Base-by-base conservation (phyloP, 768 basidiomycete species). In the Pluteus cervinus region DNA sequence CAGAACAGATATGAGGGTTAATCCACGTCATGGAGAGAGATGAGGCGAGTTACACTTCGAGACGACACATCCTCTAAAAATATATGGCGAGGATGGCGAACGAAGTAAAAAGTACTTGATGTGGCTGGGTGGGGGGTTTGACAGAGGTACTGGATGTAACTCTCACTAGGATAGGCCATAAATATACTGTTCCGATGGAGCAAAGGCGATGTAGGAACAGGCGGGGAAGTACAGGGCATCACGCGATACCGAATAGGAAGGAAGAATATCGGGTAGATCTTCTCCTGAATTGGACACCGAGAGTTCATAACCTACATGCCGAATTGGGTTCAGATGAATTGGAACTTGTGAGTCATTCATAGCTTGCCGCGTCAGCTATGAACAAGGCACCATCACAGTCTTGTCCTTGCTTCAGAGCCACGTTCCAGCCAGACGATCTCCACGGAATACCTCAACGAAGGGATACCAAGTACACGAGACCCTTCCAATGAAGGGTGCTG, bases 31-130 rank as follows among this genome's bases (percentile, higher is more conserved):
- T 22, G 28, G 12, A 40, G 20, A 22, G 31, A 39, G 31, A 38
- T 22, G 36, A 36, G 40, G 50, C 33, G 6, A 49, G 51, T 48
- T 47, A 78, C 77, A 74, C 70, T 69, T 79, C 78, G 50, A 71
- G 68, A 53, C 60, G 62, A 43, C 78, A 80, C 78, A 80, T 80
- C 22, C 43, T 40, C 49, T 33, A 10, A 41, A 24, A 37, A 25
- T 24, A 34, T 25, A 28, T 39, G 22, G 22, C 36, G 26, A 42
- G 40, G 26, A 28, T 20, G 7, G 31, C 24, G 37, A 43, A 37
- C 36, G n/a, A n/a, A n/a, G n/a, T n/a, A n/a, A n/a, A n/a, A n/a
- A n/a, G n/a, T n/a, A n/a, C n/a, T n/a, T n/a, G n/a, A n/a, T n/a
- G 15, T 16, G 30, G 30, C 7, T 32, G 3, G 38, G 46, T 45